These are phyloP conservation scores for Termitomyces titanicus DNA, from an alignment of 768 basidiomycete species.

Conservation along the genomic window DNA sequence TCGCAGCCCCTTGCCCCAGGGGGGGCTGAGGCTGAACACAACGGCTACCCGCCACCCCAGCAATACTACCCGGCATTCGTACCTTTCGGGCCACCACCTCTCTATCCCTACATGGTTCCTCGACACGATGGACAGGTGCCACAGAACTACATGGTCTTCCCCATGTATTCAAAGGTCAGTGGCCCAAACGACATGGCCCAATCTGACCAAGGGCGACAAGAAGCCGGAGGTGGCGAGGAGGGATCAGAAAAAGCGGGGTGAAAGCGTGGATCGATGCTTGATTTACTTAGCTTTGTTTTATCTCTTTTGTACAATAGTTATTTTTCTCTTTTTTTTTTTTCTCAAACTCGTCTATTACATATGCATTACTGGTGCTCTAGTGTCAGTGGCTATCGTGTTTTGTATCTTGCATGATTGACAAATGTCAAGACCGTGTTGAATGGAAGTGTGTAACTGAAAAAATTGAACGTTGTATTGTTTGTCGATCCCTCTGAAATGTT, in stretches of 20 bases:
- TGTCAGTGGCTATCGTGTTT: background rate
- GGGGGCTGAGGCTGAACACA: constrained; percentile 16
- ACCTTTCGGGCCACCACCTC: constrained; percentile 17
- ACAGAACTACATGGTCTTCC: constrained; percentile 21
- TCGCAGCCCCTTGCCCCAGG: constrained; percentile 17
- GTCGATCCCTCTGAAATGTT: background rate
- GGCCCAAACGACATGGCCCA: constrained; percentile 13
- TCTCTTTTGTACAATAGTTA: constrained; percentile 14
- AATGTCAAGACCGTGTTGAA: background rate
- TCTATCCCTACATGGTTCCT: constrained; percentile 22
- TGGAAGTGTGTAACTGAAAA: background rate
- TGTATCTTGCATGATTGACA: background rate
- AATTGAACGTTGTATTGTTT: background rate
- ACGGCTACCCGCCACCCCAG: constrained; percentile 16
- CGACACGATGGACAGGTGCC: constrained; percentile 26
- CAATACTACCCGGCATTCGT: constrained; percentile 21
- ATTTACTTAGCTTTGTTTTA: constrained; percentile 8
- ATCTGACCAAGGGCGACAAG: constrained; percentile 15
- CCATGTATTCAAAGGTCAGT: constrained; percentile 19
- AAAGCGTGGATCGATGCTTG: constrained; percentile 11
- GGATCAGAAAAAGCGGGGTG: constrained; percentile 22
- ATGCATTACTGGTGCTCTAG: background rate
- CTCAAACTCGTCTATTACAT: background rate
- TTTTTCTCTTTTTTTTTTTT: background rate
- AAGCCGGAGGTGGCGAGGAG: constrained; percentile 19